Evolutionary conservation across 2,329 filamentous ascomycete species (phyloP).

Genomic region (Emmonsiellopsis sp.): DNA sequence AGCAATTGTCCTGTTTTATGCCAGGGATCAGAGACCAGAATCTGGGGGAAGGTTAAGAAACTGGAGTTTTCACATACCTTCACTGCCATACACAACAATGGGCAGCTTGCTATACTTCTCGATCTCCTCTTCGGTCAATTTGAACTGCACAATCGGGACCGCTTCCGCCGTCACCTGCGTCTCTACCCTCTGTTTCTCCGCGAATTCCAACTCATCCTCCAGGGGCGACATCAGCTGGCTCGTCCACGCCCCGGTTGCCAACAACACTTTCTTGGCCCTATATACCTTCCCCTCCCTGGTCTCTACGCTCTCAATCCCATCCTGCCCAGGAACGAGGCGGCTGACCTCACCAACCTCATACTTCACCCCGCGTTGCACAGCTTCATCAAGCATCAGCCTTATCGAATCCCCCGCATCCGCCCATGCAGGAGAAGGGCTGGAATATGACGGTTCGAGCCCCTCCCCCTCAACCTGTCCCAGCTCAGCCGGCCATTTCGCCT

Average conservation of each 20-base stretch:
- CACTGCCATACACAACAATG: constrained; percentile 41
- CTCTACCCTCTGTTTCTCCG: constrained; percentile 39
- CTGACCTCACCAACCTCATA: constrained; percentile 36
- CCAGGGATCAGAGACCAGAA: background rate
- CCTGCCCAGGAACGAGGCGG: constrained; percentile 33
- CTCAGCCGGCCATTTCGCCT: constrained; percentile 31
- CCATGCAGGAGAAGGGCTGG: constrained; percentile 46
- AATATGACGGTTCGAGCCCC: constrained; percentile 35
- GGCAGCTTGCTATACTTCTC: constrained; percentile 42
- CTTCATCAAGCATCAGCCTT: constrained; percentile 34
- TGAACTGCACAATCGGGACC: constrained; percentile 49
- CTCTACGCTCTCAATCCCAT: constrained; percentile 35
- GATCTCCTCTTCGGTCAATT: constrained; percentile 42
- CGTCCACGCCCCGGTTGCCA: constrained; percentile 50
- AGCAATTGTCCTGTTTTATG: constrained; percentile 32
- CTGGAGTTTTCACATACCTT: constrained; percentile 18
- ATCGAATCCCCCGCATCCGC: constrained; percentile 42
- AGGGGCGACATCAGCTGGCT: constrained; percentile 43
- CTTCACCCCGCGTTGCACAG: constrained; percentile 35
- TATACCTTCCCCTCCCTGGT: constrained; percentile 39
- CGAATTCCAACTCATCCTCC: constrained; percentile 35
- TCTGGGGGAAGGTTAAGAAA: background rate
- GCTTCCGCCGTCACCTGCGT: constrained; percentile 51
- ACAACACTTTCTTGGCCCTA: constrained; percentile 43
- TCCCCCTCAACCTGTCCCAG: constrained; percentile 27